Conservation (phyloP, 176 grass and related monocot genomes). For the Oryza punctata region DNA sequence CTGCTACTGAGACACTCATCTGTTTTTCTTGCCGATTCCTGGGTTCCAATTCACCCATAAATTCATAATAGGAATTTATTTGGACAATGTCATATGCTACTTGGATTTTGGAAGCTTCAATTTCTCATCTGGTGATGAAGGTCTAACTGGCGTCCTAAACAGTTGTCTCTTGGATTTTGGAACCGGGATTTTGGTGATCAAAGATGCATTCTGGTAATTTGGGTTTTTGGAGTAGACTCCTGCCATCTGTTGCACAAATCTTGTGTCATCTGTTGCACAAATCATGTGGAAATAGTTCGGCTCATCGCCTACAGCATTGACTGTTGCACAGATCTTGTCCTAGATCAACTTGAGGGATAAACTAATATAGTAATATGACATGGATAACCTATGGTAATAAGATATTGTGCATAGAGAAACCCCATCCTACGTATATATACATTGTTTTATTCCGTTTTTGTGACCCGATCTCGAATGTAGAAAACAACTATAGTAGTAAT, state of each 20-base stretch:
- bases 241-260: background rate
- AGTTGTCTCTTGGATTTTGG: too few species aligned
- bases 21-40: too few species aligned
- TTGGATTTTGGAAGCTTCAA: background rate
- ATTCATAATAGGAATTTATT: background rate
- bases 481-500: background rate
- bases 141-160: background rate
- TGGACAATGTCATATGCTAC: background rate
- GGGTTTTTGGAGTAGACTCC: background rate
- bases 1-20: too few species aligned
- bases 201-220: background rate
- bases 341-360: background rate
- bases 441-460: slow-evolving; percentile 9
- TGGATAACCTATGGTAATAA: background rate
- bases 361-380: background rate
- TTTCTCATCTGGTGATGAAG: background rate
- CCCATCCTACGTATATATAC: background rate
- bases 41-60: too few species aligned
- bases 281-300: background rate
- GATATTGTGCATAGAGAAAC: background rate
- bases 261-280: background rate
- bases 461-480: background rate
- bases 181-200: background rate
- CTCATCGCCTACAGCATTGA: background rate
- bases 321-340: background rate